These are phyloP conservation scores for Achlya hypogyna DNA, from an alignment of 352 stramenopile species.

Conservation along the genomic window DNA sequence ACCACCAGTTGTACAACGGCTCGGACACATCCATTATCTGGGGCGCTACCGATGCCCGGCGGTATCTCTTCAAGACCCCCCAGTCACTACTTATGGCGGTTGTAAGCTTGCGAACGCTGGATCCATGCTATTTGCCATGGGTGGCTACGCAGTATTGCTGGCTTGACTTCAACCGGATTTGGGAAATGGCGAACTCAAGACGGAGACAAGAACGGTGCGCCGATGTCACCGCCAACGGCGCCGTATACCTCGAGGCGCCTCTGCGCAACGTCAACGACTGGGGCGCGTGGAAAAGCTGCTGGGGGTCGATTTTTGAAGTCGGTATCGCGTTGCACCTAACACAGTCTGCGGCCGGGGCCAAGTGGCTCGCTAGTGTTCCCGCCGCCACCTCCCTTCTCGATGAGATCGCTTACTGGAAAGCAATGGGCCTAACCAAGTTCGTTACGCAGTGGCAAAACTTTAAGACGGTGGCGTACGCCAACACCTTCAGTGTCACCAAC, in stretches of 20 bases:
- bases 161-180: not conserved
- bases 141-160: slow-evolving; percentile 9
- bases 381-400: not conserved
- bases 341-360: not conserved
- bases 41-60: not conserved
- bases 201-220: not conserved
- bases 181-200: not conserved
- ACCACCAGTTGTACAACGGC: not conserved
- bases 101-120: not conserved
- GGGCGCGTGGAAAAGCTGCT: not conserved
- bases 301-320: not conserved
- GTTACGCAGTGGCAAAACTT: slow-evolving; percentile 8
- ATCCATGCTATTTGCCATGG: not conserved
- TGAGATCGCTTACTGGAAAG: slow-evolving; percentile 1
- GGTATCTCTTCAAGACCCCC: not conserved
- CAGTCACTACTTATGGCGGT: too few relatives aligned
- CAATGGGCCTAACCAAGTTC: not conserved
- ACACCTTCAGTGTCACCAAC: not conserved
- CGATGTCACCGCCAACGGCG: not conserved
- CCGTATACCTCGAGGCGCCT: slow-evolving; percentile 11
- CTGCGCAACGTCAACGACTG: slow-evolving; percentile 6
- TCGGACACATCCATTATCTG: not conserved
- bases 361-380: not conserved
- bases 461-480: not conserved
- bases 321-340: not conserved